Percentiles rank a stretch among this genome's conserved stretches.
These are phyloP conservation scores for Alternaria solani DNA, from an alignment of 2,329 filamentous ascomycete genomes.

Conservation along the genomic window DNA sequence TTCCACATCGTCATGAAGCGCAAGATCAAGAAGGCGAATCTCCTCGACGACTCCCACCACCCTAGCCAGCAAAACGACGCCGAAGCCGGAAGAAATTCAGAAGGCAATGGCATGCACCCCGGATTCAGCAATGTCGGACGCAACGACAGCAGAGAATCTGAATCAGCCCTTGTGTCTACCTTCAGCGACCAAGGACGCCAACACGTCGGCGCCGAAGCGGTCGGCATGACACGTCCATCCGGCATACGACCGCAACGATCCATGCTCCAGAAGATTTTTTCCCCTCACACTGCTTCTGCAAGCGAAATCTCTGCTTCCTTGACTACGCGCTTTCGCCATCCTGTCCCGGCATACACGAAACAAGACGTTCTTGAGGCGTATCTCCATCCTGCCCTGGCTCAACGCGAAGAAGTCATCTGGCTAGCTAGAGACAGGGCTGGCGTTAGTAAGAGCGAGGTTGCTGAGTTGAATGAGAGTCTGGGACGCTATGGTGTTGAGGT, in stretches of 20 bases:
- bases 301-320: slow-evolving; percentile 20
- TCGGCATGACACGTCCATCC: slow-evolving; percentile 7
- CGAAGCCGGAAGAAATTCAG: slow-evolving; percentile 34
- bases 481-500: slow-evolving; percentile 48
- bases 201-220: neutral
- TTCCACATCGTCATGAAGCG: slow-evolving; percentile 51
- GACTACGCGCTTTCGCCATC: slow-evolving; percentile 13
- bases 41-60: slow-evolving; percentile 39
- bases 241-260: slow-evolving; percentile 4
- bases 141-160: neutral
- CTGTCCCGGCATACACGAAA: slow-evolving; percentile 17
- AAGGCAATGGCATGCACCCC: neutral
- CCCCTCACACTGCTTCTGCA: slow-evolving; percentile 14
- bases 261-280: slow-evolving; percentile 12
- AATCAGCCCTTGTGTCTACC: slow-evolving; percentile 4
- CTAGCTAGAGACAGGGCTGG: slow-evolving; percentile 50
- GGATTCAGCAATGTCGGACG: slow-evolving; percentile 1
- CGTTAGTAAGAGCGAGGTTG: slow-evolving; percentile 53
- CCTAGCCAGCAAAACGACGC: slow-evolving; percentile 24
- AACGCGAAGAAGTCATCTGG: slow-evolving; percentile 23
- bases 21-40: slow-evolving; percentile 41
- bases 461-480: slow-evolving; percentile 44
- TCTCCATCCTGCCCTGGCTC: slow-evolving; percentile 21
- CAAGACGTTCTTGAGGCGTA: slow-evolving; percentile 25
- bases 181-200: slow-evolving; percentile 5